phyloP scores from a whole-genome alignment of 345 rosid species.

The Clausena lansium region DNA sequence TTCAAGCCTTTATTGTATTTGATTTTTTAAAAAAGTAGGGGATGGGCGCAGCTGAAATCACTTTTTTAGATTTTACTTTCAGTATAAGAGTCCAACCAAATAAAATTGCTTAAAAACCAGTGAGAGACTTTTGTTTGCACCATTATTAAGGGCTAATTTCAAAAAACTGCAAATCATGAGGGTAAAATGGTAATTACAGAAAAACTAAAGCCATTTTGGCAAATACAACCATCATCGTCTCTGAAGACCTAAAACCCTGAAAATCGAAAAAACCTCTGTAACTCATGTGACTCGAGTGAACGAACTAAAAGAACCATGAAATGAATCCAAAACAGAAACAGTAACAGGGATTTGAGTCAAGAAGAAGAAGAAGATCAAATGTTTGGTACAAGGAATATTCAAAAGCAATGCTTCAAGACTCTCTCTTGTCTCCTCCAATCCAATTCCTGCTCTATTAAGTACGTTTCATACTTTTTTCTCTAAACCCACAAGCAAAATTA shows the following conservation, averaged over 20 bases:
- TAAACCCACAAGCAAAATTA: background rate
- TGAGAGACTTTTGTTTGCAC: too few species aligned
- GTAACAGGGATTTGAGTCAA: background rate
- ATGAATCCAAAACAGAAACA: background rate
- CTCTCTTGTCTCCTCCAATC: constrained; percentile 50
- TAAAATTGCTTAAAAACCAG: too few species aligned
- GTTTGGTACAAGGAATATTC: constrained; percentile 61
- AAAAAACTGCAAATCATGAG: background rate
- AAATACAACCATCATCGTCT: background rate
- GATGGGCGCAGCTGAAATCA: too few species aligned
- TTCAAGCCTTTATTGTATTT: too few species aligned
- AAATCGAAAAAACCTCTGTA: constrained; percentile 5
- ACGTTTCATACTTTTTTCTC: background rate
- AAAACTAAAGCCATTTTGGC: background rate
- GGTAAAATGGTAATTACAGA: background rate
- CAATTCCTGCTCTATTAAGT: constrained; percentile 41
- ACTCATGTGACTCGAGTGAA: background rate
- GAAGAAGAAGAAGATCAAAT: constrained; percentile 26
- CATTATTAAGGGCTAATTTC: background rate
- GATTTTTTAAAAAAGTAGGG: too few species aligned
- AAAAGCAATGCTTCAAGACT: constrained; percentile 36
- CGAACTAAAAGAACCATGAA: background rate
- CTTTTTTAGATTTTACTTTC: too few species aligned
- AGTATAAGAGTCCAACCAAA: too few species aligned
- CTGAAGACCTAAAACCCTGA: constrained; percentile 24